Base-by-base conservation (phyloP, 371 early-diverging fungal species). In the Racocetra persica region DNA sequence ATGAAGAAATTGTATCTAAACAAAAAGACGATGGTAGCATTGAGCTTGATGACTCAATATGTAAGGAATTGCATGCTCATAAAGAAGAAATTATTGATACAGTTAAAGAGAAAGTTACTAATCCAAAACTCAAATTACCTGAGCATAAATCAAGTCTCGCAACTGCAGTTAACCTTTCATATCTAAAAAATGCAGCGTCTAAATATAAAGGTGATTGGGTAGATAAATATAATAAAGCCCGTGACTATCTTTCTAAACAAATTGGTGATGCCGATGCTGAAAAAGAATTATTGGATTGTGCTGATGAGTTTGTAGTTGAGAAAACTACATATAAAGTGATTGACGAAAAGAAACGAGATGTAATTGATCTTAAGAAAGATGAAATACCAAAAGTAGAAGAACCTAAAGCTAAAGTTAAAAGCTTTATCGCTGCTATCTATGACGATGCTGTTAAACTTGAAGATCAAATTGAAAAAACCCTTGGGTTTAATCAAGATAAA, bases 1-100 rank as follows among this genome's bases (percentile, higher is more conserved):
- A n/a, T 32, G 20, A 32, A 32, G 32, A 32, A 32, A 32, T 32
- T 32, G 32, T 32, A 32, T 32, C 32, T 32, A 32, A 32, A 41
- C 70, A 69, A 69, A 36, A 49, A 69, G 22, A 41, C 22, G 70
- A 69, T 45, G 70, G 70, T 20, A 36, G 36, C 49, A 36, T 69
- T 49, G 70, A 69, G 22, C 13, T 69, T 36, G 38, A n/a, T 10
- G 13, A 49, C 13, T 10, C 22, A 4, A 28, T 73, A 26, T 45
- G 49, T 38, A 55, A 22, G 24, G 52, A 26, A 32, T 32, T 32
- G 4, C 32, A 32, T 32, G 32, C 32, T 32, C 32, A 1, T 32
- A 32, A 32, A 32, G 54, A 26, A 20, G 57, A 22, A 22, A 11
- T 73, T 26, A 24, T 73, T n/a, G 24, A 26, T n/a, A 52, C 75